Conservation (phyloP, 805 yeast genomes). For the Candida silvicultrix region DNA sequence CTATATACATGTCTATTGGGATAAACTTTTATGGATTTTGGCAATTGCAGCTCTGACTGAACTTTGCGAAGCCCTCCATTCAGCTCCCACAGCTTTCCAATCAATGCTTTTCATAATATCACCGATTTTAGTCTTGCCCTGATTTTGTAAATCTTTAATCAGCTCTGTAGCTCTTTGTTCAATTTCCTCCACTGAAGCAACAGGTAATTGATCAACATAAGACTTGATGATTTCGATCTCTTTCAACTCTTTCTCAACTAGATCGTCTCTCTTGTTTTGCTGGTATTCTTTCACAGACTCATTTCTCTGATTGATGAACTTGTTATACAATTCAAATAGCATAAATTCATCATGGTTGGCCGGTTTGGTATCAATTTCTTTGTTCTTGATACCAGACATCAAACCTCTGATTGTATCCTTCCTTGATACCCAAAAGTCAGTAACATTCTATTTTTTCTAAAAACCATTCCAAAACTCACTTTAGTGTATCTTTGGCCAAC, state of each 20-base stretch:
- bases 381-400: conserved; percentile 37
- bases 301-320: conserved; percentile 40
- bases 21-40: conserved; percentile 11
- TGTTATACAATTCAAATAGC: conserved; percentile 31
- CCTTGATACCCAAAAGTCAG: conserved; percentile 1
- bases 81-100: conserved; percentile 26
- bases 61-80: conserved; percentile 31
- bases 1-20: background rate
- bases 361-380: conserved; percentile 32
- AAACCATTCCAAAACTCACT: conserved; percentile 3
- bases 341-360: conserved; percentile 27
- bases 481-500: conserved; percentile 35
- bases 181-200: conserved; percentile 41
- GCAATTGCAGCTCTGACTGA: conserved; percentile 26
- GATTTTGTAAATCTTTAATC: conserved; percentile 16
- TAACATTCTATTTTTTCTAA: too few species aligned
- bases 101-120: conserved; percentile 14
- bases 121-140: conserved; percentile 18
- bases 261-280: conserved; percentile 40
- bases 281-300: conserved; percentile 44
- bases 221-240: conserved; percentile 38
- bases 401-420: conserved; percentile 40
- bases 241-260: conserved; percentile 44
- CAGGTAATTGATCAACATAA: conserved; percentile 36
- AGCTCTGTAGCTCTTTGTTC: conserved; percentile 25